Evolutionary conservation across 345 rosid genomes (phyloP), one percentile per base, ranked within the genome.

Genomic region (Clarkia xantiana): DNA sequence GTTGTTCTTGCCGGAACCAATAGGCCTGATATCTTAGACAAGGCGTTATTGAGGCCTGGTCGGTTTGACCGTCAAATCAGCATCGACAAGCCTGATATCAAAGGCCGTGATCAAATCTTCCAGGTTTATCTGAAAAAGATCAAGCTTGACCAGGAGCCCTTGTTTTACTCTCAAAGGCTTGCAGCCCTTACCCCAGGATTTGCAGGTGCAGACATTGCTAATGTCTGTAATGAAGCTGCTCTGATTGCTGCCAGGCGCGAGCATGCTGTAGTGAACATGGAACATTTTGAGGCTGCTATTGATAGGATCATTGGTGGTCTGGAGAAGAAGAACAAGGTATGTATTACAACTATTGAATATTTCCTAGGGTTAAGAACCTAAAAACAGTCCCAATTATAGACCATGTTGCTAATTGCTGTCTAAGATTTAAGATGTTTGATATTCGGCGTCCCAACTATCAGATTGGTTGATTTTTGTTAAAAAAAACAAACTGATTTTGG

Each of bases 1-100:
- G 96, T 91, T 55, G 96, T 91, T 23, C 83, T 91, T 58, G 98
- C 98, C 58, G 94, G 96, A 25, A 91, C 98, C 40, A 86, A 91
- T 55, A 84, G 96, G 70, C 96, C 98, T 3, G 95, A 86, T 71
- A 86, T 91, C 60, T 69, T 91, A 60, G 98, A 91, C 61, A 84
- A 86, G 60, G 98, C 96, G 53, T 61, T 91, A 45, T 46, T 91
- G 60, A 51, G 98, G 67, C 96, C 96, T 36, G 94, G 96, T 12
- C 73, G 94, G 45, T 91, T 91, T 45, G 98, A 91, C 65, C 86
- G 90, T 2, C 96, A 86, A 75, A 78, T 91, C 56, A 48, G 79
- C 6, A 81, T 91, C 25, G 98, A 91, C 51, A 81, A 86, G 64
- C 94, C 96, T 3, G 98, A 91, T 57, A 86, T 91, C 25, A 86